Conservation (phyloP, 352 stramenopile species). For the Phytophthora vignae region DNA sequence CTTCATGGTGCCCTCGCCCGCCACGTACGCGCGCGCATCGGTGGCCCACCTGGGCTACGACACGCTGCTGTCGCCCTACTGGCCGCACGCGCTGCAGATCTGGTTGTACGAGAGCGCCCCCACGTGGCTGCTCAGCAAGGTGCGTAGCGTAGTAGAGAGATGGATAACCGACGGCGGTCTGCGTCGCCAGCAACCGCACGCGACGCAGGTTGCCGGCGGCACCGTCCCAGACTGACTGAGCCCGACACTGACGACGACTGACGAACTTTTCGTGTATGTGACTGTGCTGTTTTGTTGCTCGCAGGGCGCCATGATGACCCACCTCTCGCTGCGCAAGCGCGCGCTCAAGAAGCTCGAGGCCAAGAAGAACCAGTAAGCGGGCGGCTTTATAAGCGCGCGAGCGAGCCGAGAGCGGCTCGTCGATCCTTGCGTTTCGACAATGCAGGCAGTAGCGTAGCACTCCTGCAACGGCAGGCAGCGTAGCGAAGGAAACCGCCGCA, state of each 20-base stretch:
- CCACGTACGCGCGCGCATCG: conserved; percentile 92
- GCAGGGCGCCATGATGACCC: conserved; percentile 75
- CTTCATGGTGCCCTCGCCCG: conserved; percentile 93
- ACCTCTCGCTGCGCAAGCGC: conserved; percentile 84
- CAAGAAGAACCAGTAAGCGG: conserved; percentile 84
- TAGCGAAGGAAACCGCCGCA: background rate
- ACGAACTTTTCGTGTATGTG: conserved; percentile 9
- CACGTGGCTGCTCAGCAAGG: conserved; percentile 85
- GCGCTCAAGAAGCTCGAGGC: conserved; percentile 89
- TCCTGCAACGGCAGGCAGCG: too few species aligned
- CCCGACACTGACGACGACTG: conserved; percentile 16
- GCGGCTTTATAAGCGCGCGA: too few species aligned
- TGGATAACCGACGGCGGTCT: conserved; percentile 12
- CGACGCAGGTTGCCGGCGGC: background rate
- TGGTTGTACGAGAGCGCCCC: conserved; percentile 93
- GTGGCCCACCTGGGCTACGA: conserved; percentile 95
- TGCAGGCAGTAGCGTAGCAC: conserved; percentile 1
- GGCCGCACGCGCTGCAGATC: conserved; percentile 96
- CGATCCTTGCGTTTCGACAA: background rate
- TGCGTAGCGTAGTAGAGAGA: conserved; percentile 37
- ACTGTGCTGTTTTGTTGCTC: conserved; percentile 23
- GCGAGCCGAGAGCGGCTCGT: background rate
- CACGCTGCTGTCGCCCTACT: conserved; percentile 94
- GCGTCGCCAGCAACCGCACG: background rate
- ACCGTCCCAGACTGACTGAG: background rate